These are phyloP conservation scores for Carex cristatella DNA, from an alignment of 176 grass and related monocot genomes.

Conservation along the genomic window DNA sequence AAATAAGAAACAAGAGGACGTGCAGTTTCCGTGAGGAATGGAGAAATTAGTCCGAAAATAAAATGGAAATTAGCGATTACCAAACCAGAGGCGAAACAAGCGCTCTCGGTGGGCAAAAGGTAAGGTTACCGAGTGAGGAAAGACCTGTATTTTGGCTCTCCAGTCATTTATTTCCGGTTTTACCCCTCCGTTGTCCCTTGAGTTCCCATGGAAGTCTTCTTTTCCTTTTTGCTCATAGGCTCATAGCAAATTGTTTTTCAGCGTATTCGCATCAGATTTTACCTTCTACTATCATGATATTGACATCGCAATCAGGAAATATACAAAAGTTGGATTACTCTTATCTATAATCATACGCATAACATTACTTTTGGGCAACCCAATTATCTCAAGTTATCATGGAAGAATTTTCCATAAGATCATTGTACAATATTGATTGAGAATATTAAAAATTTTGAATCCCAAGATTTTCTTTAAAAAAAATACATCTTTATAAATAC, in stretches of 20 bases:
- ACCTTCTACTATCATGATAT: background rate
- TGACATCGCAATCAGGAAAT: background rate
- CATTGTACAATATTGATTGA: background rate
- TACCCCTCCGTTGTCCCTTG: background rate
- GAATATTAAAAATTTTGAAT: too few relatives aligned
- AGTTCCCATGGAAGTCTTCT: background rate
- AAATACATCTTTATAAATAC: too few relatives aligned
- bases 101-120: background rate
- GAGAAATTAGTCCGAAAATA: background rate
- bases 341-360: background rate
- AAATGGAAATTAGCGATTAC: background rate
- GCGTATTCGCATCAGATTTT: background rate
- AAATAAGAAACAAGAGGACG: background rate
- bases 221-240: background rate
- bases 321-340: background rate
- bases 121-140: conserved; percentile 1
- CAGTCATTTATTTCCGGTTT: background rate
- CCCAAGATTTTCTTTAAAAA: too few relatives aligned
- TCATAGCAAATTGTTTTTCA: background rate
- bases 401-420: background rate
- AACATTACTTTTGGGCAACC: background rate
- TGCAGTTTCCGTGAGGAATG: background rate
- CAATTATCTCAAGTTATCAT: background rate
- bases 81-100: conserved; percentile 11
- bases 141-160: background rate